A percentile compares a stretch with the other conserved stretches of the same genome.
phyloP scores from a whole-genome alignment of 2,329 filamentous ascomycete genomes.

The Cercospora zeina region DNA sequence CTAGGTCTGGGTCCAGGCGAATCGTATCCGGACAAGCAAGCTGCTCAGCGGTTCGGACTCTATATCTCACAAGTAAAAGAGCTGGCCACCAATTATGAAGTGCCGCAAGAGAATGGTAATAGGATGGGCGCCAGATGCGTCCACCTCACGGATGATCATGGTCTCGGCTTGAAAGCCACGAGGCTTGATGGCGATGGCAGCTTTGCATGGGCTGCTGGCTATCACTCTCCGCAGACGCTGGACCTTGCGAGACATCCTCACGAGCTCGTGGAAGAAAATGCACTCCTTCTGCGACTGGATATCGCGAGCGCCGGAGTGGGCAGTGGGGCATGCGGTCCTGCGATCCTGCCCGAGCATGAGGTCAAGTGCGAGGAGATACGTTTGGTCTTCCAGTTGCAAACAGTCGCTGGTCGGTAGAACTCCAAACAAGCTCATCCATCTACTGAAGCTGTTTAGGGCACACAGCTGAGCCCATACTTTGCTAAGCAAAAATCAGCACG shows the following conservation, averaged over 20 bases:
- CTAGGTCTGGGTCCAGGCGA: conserved; percentile 64
- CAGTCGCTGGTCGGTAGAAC: conserved; percentile 6
- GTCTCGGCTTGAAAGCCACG: conserved; percentile 41
- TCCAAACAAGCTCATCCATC: background rate
- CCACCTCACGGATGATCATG: conserved; percentile 31
- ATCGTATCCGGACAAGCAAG: conserved; percentile 65
- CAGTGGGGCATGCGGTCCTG: conserved; percentile 19
- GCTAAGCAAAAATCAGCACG: background rate
- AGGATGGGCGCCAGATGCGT: conserved; percentile 61
- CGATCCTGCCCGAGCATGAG: conserved; percentile 11
- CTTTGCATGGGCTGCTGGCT: conserved; percentile 26
- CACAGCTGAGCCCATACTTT: background rate
- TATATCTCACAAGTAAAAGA: conserved; percentile 50
- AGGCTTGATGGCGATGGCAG: conserved; percentile 16
- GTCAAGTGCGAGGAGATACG: conserved; percentile 10
- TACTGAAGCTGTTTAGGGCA: background rate
- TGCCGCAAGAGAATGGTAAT: conserved; percentile 68
- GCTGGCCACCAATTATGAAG: conserved; percentile 62
- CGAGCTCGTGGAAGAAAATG: conserved; percentile 22
- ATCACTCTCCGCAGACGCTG: conserved; percentile 20
- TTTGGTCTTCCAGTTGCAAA: conserved; percentile 16
- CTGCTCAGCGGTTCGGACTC: conserved; percentile 56
- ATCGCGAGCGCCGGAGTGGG: conserved; percentile 19
- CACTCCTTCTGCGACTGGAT: conserved; percentile 15
- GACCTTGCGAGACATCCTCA: conserved; percentile 24